Percentiles rank a stretch among this genome's conserved stretches.
Conservation (phyloP, 768 basidiomycete genomes). For the Porphyrellus cyaneotinctus region DNA sequence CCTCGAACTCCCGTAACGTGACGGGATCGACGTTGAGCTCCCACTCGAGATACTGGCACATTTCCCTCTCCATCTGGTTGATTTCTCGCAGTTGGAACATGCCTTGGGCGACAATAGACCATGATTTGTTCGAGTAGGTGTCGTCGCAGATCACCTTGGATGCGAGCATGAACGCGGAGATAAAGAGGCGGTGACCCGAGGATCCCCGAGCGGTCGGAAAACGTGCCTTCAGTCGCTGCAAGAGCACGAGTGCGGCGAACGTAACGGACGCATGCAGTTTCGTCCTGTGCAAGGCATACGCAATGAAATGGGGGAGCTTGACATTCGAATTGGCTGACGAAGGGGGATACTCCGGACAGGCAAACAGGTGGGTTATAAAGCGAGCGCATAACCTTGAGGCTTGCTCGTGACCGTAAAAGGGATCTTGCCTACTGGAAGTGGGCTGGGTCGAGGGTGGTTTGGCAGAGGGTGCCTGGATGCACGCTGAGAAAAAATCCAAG, state of each 20-base stretch:
- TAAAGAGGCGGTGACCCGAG: conserved; percentile 66
- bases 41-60: conserved; percentile 91
- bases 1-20: conserved; percentile 58
- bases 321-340: conserved; percentile 28
- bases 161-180: conserved; percentile 71
- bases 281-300: conserved; percentile 65
- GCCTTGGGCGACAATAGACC: conserved; percentile 85
- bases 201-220: conserved; percentile 76
- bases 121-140: conserved; percentile 90
- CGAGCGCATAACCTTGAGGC: conserved; percentile 65
- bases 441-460: conserved; percentile 33
- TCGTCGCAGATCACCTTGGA: conserved; percentile 89
- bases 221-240: conserved; percentile 63
- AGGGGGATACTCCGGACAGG: conserved; percentile 79
- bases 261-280: conserved; percentile 54
- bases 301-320: conserved; percentile 56
- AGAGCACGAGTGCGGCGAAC: conserved; percentile 40
- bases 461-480: conserved; percentile 20
- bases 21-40: conserved; percentile 70
- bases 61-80: conserved; percentile 79
- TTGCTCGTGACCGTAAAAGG: conserved; percentile 61
- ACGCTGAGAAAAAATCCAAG: not conserved
- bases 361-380: conserved; percentile 83
- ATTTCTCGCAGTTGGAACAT: conserved; percentile 77
- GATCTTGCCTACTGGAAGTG: conserved; percentile 19